These are phyloP conservation scores for Colletotrichum eremochloae DNA, from an alignment of 2,329 filamentous ascomycete species.

Conservation along the genomic window DNA sequence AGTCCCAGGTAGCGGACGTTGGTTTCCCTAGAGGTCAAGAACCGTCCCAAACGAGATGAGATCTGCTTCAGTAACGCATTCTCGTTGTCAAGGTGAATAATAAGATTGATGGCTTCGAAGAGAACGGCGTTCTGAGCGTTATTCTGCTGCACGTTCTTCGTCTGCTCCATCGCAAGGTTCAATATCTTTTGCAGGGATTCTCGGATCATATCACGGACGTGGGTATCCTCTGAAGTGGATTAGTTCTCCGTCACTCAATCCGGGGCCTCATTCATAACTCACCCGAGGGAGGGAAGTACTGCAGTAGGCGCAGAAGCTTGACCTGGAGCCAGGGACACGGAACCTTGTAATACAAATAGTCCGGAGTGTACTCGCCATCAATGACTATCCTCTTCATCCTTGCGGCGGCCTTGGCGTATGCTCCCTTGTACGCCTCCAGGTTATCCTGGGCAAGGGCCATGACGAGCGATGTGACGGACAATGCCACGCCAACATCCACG, in stretches of 20 bases:
- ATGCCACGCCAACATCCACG: conserved; percentile 89
- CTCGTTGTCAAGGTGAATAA: conserved; percentile 97
- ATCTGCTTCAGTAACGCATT: conserved; percentile 96
- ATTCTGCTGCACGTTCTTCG: conserved; percentile 99
- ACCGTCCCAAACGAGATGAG: conserved; percentile 89
- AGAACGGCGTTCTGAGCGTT: conserved; percentile 98
- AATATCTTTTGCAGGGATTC: conserved; percentile 92
- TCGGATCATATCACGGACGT: conserved; percentile 91
- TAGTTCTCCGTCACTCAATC: conserved; percentile 17
- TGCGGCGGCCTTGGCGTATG: conserved; percentile 93
- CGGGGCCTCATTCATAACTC: conserved; percentile 49
- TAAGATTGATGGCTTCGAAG: conserved; percentile 98
- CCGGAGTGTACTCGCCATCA: conserved; percentile 87
- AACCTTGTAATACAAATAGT: conserved; percentile 99
- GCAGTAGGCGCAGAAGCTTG: conserved; percentile 89
- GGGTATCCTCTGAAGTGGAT: conserved; percentile 79
- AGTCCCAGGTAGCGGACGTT: conserved; percentile 96
- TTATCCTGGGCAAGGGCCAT: conserved; percentile 96
- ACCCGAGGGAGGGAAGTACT: conserved; percentile 97
- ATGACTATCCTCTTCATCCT: conserved; percentile 90
- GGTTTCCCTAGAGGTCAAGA: conserved; percentile 96
- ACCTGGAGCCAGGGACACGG: conserved; percentile 98
- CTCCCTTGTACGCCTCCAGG: conserved; percentile 92
- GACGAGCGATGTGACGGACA: conserved; percentile 95
- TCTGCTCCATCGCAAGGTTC: conserved; percentile 90